Evolutionary conservation across 1,139 yeast species (phyloP).

Genomic region (Yamadazyma friedrichii): DNA sequence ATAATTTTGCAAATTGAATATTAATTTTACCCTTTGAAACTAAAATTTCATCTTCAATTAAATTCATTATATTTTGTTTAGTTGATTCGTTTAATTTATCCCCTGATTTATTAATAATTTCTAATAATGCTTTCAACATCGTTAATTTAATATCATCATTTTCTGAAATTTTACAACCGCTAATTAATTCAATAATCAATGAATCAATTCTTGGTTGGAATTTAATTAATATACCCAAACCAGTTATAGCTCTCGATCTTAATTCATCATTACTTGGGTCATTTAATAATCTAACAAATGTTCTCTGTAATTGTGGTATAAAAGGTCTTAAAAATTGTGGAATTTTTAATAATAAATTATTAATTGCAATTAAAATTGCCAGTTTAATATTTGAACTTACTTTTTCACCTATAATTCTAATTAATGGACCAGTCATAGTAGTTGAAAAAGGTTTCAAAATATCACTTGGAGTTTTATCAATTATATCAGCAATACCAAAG

Average conservation of each 20-base stretch:
- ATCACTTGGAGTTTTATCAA: slow-evolving; percentile 81
- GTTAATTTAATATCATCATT: slow-evolving; percentile 74
- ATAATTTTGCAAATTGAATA: slow-evolving; percentile 72
- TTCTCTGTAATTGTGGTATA: slow-evolving; percentile 95
- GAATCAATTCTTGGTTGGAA: slow-evolving; percentile 96
- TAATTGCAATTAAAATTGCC: slow-evolving; percentile 83
- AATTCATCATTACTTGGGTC: slow-evolving; percentile 73
- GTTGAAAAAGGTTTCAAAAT: slow-evolving; percentile 87
- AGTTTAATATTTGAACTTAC: slow-evolving; percentile 88
- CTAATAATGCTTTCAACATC: slow-evolving; percentile 81
- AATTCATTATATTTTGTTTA: slow-evolving; percentile 64
- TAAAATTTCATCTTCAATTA: slow-evolving; percentile 70
- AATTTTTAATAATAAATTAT: slow-evolving; percentile 72
- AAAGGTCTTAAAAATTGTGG: slow-evolving; percentile 94
- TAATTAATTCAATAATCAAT: slow-evolving; percentile 75
- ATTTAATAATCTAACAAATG: slow-evolving; percentile 87
- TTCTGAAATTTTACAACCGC: slow-evolving; percentile 63
- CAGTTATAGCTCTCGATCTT: slow-evolving; percentile 85
- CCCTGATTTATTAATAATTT: slow-evolving; percentile 82
- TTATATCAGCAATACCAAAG: slow-evolving; percentile 82
- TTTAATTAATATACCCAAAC: slow-evolving; percentile 81
- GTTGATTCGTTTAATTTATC: slow-evolving; percentile 71
- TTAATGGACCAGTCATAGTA: slow-evolving; percentile 92
- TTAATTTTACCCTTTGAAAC: slow-evolving; percentile 56
- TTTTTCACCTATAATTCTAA: slow-evolving; percentile 97